phyloP scores from a whole-genome alignment of 2,329 filamentous ascomycete genomes.

The Teratosphaeria gauchensis region DNA sequence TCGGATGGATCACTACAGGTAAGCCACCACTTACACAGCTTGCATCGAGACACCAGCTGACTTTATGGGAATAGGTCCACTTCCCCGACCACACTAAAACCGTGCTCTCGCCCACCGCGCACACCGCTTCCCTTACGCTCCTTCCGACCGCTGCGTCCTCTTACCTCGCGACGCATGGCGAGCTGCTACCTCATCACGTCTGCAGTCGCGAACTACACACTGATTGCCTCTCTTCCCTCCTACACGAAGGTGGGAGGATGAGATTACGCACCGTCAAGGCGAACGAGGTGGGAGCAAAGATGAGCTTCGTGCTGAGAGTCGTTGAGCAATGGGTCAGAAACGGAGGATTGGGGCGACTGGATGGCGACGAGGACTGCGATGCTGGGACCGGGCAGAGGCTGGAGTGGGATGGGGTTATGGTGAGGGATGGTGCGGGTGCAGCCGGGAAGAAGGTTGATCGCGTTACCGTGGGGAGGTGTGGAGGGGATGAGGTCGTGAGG shows the following conservation, averaged over 20 bases:
- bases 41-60: constrained; percentile 5
- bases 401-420: constrained; percentile 34
- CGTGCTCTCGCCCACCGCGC: constrained; percentile 64
- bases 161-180: constrained; percentile 53
- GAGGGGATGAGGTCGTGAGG: constrained; percentile 29
- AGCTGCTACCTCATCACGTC: constrained; percentile 54
- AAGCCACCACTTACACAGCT: constrained; percentile 15
- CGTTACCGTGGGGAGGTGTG: constrained; percentile 39
- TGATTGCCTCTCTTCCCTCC: constrained; percentile 61
- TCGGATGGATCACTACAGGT: constrained; percentile 70
- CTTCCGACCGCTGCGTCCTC: constrained; percentile 61
- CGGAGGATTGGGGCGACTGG: constrained; percentile 53
- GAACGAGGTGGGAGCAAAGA: constrained; percentile 64
- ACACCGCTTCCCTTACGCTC: constrained; percentile 68
- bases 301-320: constrained; percentile 60
- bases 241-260: constrained; percentile 47
- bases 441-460: constrained; percentile 33
- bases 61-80: constrained; percentile 51
- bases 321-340: constrained; percentile 62
- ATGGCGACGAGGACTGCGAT: constrained; percentile 22
- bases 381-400: constrained; percentile 23
- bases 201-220: constrained; percentile 61
- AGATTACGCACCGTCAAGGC: constrained; percentile 50
- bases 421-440: constrained; percentile 29
- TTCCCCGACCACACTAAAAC: constrained; percentile 85